phyloP scores from a whole-genome alignment of 2,329 filamentous ascomycete genomes.

The Fusarium palustre region DNA sequence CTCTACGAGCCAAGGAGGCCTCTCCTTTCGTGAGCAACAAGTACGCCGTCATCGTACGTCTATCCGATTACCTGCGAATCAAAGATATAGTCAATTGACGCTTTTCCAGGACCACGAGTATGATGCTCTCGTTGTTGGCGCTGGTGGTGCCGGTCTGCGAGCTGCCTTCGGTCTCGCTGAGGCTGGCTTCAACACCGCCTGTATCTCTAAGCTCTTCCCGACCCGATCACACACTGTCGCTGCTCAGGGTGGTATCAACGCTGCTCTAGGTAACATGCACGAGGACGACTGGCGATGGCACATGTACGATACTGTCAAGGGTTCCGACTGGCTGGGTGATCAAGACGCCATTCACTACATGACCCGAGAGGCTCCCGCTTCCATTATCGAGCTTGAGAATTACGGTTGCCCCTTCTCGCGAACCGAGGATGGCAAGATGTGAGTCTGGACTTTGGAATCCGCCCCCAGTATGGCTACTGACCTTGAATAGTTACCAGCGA shows the following conservation, averaged over 20 bases:
- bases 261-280: conserved; percentile 94
- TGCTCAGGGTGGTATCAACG: conserved; percentile 86
- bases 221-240: conserved; percentile 88
- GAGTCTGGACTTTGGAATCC: conserved; percentile 51
- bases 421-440: conserved; percentile 97
- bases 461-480: conserved; percentile 24
- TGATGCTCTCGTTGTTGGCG: conserved; percentile 94
- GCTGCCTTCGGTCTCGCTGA: conserved; percentile 88
- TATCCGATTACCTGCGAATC: conserved; percentile 7
- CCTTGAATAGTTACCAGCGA: conserved; percentile 84
- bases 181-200: conserved; percentile 90
- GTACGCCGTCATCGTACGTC: conserved; percentile 90
- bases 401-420: conserved; percentile 97
- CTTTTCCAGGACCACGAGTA: conserved; percentile 87
- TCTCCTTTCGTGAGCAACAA: conserved; percentile 87
- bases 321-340: conserved; percentile 96
- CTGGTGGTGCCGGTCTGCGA: conserved; percentile 83
- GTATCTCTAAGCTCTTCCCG: conserved; percentile 88
- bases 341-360: conserved; percentile 99
- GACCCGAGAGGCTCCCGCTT: conserved; percentile 92
- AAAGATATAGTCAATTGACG: conserved; percentile 40
- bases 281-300: conserved; percentile 99
- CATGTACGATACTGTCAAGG: conserved; percentile 99
- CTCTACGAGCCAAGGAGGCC: conserved; percentile 92
- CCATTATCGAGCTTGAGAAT: conserved; percentile 94